Conservation (phyloP, 2,329 filamentous ascomycete genomes). For the Colletotrichum gloeosporioides region DNA sequence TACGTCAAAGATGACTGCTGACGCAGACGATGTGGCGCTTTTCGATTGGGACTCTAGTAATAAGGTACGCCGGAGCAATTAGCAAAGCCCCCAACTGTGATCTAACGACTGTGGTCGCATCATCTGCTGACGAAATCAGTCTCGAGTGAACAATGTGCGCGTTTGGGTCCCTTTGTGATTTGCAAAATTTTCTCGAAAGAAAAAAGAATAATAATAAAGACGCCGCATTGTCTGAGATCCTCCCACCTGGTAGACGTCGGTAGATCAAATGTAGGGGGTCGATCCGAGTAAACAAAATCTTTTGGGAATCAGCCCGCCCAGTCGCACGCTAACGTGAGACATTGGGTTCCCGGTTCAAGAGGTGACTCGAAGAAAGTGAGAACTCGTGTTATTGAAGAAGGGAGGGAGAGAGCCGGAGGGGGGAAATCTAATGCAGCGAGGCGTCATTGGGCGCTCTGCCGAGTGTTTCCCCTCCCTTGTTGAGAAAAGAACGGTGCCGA, state of each 20-base stretch:
- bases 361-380: neutral
- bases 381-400: constrained; percentile 21
- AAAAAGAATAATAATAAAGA: constrained; percentile 8
- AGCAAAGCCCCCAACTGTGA: neutral
- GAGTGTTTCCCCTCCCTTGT: constrained; percentile 7
- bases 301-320: neutral
- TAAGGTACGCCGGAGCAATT: neutral
- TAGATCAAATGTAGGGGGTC: constrained; percentile 18
- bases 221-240: constrained; percentile 9
- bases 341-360: neutral
- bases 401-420: constrained; percentile 1
- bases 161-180: neutral
- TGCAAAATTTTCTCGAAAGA: neutral
- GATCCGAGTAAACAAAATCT: constrained; percentile 1
- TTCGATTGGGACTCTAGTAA: neutral
- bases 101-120: neutral
- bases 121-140: neutral
- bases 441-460: neutral
- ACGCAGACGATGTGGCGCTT: neutral
- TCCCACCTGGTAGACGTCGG: neutral
- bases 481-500: constrained; percentile 19
- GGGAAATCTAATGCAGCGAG: neutral
- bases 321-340: neutral
- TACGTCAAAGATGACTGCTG: neutral
- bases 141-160: neutral